Conservation (phyloP, 2,329 filamentous ascomycete genomes). For the Pseudogymnoascus sp. region DNA sequence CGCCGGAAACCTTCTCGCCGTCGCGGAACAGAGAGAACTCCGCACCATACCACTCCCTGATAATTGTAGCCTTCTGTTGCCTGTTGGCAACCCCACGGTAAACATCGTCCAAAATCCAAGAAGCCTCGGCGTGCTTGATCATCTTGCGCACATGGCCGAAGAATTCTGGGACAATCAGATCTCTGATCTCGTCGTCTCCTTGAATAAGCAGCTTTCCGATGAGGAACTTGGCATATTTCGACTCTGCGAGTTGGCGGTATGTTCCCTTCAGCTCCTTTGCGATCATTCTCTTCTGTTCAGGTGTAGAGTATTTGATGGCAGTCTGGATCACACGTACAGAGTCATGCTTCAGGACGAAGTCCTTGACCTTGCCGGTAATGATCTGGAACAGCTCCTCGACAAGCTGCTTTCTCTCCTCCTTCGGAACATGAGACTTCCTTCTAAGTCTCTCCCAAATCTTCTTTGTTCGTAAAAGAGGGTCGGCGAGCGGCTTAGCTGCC, state of each 20-base stretch:
- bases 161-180: slow-evolving; percentile 88
- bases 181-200: slow-evolving; percentile 77
- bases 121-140: slow-evolving; percentile 93
- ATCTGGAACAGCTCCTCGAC: slow-evolving; percentile 87
- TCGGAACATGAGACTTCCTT: slow-evolving; percentile 85
- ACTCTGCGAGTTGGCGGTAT: slow-evolving; percentile 81
- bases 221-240: slow-evolving; percentile 94
- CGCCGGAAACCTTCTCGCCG: slow-evolving; percentile 44
- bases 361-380: slow-evolving; percentile 83
- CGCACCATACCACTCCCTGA: slow-evolving; percentile 93
- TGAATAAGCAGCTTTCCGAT: slow-evolving; percentile 95
- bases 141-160: slow-evolving; percentile 87
- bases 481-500: slow-evolving; percentile 85
- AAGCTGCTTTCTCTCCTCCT: slow-evolving; percentile 79
- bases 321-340: slow-evolving; percentile 95
- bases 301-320: slow-evolving; percentile 88
- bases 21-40: slow-evolving; percentile 79
- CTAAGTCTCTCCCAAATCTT: slow-evolving; percentile 95
- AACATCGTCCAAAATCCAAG: slow-evolving; percentile 96
- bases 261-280: slow-evolving; percentile 79
- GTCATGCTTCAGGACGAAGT: slow-evolving; percentile 98
- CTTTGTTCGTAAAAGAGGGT: slow-evolving; percentile 82
- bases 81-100: slow-evolving; percentile 83
- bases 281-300: slow-evolving; percentile 79
- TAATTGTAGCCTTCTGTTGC: slow-evolving; percentile 75